A percentile compares a stretch with the other conserved stretches of the same genome.
Conservation (phyloP, 805 yeast species). For the Metschnikowia arizonensis region DNA sequence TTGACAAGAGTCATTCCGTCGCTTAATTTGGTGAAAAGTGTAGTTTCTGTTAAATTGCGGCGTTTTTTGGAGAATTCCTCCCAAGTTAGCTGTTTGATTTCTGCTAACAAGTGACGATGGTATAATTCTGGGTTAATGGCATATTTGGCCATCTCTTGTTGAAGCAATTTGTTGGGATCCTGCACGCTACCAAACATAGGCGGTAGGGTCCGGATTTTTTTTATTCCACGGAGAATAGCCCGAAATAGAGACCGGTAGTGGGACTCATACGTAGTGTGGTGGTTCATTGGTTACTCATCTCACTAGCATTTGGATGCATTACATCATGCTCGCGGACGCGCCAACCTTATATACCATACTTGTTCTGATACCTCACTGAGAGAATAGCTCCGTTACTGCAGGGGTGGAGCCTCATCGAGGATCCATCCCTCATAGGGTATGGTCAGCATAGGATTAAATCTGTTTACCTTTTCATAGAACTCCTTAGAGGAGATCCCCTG, state of each 20-base stretch:
- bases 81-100: constrained; percentile 15
- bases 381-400: no score
- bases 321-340: neutral
- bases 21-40: constrained; percentile 5
- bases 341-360: neutral
- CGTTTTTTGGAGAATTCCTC: constrained; percentile 16
- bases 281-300: neutral
- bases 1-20: constrained; percentile 15
- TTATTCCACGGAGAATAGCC: constrained; percentile 14
- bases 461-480: no score
- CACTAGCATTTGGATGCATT: neutral
- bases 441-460: no score
- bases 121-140: constrained; percentile 14
- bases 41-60: constrained; percentile 4
- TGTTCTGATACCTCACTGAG: no score
- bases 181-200: neutral
- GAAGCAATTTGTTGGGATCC: neutral
- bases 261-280: neutral
- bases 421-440: no score
- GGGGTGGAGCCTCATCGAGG: no score
- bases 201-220: neutral
- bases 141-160: constrained; percentile 11
- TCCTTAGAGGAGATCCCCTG: no score
- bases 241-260: constrained; percentile 15
- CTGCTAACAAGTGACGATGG: constrained; percentile 16